Base-by-base conservation (phyloP, 805 yeast species). In the Hanseniaspora occidentalis region DNA sequence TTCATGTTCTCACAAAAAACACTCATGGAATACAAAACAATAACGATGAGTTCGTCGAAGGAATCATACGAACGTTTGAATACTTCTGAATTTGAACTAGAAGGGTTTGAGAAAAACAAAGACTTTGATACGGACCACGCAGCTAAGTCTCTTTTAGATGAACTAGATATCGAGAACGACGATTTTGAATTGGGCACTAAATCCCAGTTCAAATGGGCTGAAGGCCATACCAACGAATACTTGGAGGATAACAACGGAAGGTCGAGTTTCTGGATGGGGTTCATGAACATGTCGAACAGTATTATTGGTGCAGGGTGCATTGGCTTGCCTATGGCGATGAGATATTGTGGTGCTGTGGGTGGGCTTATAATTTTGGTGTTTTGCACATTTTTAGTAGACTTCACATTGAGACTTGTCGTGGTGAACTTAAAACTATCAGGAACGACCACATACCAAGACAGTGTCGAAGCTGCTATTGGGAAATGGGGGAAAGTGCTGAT, bases 271-370 rank as follows among this genome's bases (percentile, higher is more conserved):
- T 73, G 71, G 43, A 81, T 81, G 84, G 96, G 96, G 4, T 86
- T 88, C 53, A 83, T 88, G 94, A 89, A 89, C 60, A 86, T 88
- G 95, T 94, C 96, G 8, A 88, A 88, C 59, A 80, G 94, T 16
- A 89, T 89, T 45, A 67, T 89, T 6, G 97, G 97, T 0, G 96
- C 97, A 0, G 97, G 97, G 6, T 84, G 89, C 40, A 84, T 89
- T 24, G 95, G 96, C 1, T 94, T 86, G 47, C 94, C 97, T 2
- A 81, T 78, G 47, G 96, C 96, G 0, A 75, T 88, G 51, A 66
- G 71, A 36, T 84, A 86, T 50, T 70, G 84, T 16, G 97, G 97
- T 0, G 57, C 89, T 3, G 43, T 78, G 0, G 85, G 89, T 0
- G 94, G 95, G 3, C 52, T 79, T 1, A 18, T 84, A 2, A 67